A percentile compares a stretch with the other conserved stretches of the same genome.
Conservation (phyloP, 768 basidiomycete species). For the Suillus bovinus region DNA sequence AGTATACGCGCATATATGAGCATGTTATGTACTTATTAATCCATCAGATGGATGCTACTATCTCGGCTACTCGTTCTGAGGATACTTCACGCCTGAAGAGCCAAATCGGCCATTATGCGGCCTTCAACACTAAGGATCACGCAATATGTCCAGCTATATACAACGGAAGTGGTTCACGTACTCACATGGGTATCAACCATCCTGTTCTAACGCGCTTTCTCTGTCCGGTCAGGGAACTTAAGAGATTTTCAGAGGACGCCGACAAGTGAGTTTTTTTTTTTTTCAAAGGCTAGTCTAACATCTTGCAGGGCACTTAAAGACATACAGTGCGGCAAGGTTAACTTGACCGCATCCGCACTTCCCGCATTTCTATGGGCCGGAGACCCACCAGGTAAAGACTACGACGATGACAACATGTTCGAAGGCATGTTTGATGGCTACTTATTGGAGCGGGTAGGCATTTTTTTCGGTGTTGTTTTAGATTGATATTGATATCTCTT, state of each 20-base stretch:
- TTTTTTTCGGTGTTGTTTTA: background rate
- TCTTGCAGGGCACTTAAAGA: background rate
- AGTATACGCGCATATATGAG: background rate
- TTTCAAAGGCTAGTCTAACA: background rate
- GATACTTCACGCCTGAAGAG: background rate
- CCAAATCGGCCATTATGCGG: constrained; percentile 4
- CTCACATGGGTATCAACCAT: constrained; percentile 5
- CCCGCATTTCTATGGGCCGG: background rate
- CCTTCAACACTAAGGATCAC: background rate
- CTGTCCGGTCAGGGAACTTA: background rate
- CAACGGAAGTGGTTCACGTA: background rate
- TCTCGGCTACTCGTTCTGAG: constrained; percentile 4
- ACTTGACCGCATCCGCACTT: background rate
- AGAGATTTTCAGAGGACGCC: background rate
- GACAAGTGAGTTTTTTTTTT: background rate
- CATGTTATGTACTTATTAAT: background rate
- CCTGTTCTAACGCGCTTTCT: constrained; percentile 1
- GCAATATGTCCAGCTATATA: background rate
- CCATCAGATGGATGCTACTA: constrained; percentile 3
- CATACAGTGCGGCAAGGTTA: background rate
- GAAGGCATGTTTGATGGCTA: constrained; percentile 8
- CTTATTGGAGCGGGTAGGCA: constrained; percentile 8
- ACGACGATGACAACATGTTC: background rate
- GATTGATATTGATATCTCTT: background rate
- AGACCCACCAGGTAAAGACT: background rate